These are phyloP conservation scores for Candida xiaguanensis DNA, from an alignment of 805 yeast genomes.

Conservation along the genomic window DNA sequence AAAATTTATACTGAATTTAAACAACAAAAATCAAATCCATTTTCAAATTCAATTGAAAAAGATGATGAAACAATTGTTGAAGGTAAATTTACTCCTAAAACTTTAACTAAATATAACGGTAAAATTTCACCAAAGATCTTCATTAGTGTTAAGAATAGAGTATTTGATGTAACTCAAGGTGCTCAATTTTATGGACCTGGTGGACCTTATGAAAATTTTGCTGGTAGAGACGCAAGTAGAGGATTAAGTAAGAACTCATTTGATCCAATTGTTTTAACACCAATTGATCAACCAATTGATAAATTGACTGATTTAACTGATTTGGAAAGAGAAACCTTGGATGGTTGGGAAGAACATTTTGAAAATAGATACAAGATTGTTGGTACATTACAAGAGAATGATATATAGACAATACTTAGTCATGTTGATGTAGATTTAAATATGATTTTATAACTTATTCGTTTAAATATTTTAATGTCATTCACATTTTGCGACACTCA, in stretches of 20 bases:
- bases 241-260: constrained; percentile 89
- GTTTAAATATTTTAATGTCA: too few relatives aligned
- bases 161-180: constrained; percentile 78
- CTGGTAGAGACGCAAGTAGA: constrained; percentile 93
- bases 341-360: constrained; percentile 85
- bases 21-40: constrained; percentile 23
- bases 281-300: constrained; percentile 78
- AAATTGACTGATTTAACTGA: constrained; percentile 54
- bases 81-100: constrained; percentile 67
- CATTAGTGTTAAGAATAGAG: constrained; percentile 81
- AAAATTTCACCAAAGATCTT: constrained; percentile 74
- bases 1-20: constrained; percentile 24
- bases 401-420: not conserved
- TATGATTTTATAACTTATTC: not conserved
- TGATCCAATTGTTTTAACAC: constrained; percentile 61
- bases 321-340: constrained; percentile 62
- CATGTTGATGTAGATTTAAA: not conserved
- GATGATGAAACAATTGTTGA: constrained; percentile 31
- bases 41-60: constrained; percentile 15
- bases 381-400: constrained; percentile 52
- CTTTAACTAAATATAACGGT: constrained; percentile 77
- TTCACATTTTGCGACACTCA: not conserved
- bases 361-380: constrained; percentile 75
- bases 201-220: constrained; percentile 91
- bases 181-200: constrained; percentile 91